phyloP scores from a whole-genome alignment of 2,329 filamentous ascomycete genomes.

The Aspergillus pseudoviridinutans region DNA sequence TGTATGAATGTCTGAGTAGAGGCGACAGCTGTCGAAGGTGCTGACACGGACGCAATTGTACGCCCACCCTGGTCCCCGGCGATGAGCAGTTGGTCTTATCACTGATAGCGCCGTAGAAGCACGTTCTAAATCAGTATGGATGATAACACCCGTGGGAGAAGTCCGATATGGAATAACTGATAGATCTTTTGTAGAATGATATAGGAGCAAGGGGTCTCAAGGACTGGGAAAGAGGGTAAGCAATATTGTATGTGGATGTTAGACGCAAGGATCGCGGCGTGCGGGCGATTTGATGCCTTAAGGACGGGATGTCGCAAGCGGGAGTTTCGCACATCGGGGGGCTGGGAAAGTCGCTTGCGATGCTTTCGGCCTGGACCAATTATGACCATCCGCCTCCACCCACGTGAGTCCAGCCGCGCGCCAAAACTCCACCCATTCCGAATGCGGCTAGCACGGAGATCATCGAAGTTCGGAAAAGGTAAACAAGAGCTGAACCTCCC shows the following conservation, averaged over 20 bases:
- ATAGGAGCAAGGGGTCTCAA: slow-evolving; percentile 5
- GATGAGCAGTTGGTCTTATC: slow-evolving; percentile 15
- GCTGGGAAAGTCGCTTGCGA: slow-evolving; percentile 20
- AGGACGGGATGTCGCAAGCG: slow-evolving; percentile 13
- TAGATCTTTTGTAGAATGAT: background rate
- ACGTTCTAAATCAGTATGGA: slow-evolving; percentile 5
- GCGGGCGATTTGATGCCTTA: slow-evolving; percentile 23
- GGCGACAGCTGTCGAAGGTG: background rate
- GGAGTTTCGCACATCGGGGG: slow-evolving; percentile 19
- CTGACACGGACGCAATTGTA: background rate
- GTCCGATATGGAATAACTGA: slow-evolving; percentile 3
- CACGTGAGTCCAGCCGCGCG: slow-evolving; percentile 27
- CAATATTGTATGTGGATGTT: slow-evolving; percentile 14
- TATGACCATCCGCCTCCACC: slow-evolving; percentile 13
- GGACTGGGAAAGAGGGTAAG: slow-evolving; percentile 10
- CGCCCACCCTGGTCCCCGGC: background rate
- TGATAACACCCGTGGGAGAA: slow-evolving; percentile 2
- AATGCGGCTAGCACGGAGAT: slow-evolving; percentile 13
- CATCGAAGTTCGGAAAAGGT: slow-evolving; percentile 8
- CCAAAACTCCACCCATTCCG: slow-evolving; percentile 8
- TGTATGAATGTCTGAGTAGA: background rate
- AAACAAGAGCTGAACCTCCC: slow-evolving; percentile 18
- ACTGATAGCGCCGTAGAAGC: slow-evolving; percentile 23
- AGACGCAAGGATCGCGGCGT: slow-evolving; percentile 16
- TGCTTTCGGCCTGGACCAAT: slow-evolving; percentile 14